Evolutionary conservation across 352 stramenopile genomes (phyloP), one percentile per base, ranked within the genome.

Genomic region (Plasmopara muralis): DNA sequence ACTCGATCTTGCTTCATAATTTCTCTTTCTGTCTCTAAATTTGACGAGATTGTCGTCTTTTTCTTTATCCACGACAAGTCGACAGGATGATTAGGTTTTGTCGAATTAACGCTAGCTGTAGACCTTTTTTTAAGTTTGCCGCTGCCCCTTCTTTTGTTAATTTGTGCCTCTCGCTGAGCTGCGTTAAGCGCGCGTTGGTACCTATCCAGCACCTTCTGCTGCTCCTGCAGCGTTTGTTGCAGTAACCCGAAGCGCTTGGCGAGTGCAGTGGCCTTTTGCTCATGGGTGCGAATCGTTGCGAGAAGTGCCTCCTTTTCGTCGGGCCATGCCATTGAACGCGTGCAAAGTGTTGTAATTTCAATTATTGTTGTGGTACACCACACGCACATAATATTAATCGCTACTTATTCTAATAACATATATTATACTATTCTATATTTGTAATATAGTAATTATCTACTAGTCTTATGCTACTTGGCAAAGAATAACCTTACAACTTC

Each of bases 201-300:
- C 15, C 63, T 69, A 40, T 93, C 74, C 15, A 93, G 43, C 51
- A 90, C 45, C n/a, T 70, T 62, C 57, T 92, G 82, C 49, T 92
- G 82, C 51, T 83, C 62, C 31, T 71, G 66, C 9, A 89, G 53
- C 34, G 76, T 79, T 42, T 64, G 56, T 49, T 92, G 75, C 28
- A 87, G 62, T 18, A 87, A 53, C 50, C 82, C 77, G 53, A 87
- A 86, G 29, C 74, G 66, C 50, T 71, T 83, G 6, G 65, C 48
- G 25, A 87, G 61, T 37, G 54, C 55, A 13, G 42, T 43, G 2
- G 70, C 50, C 35, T 85, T 56, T 30, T 71, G 53, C 14, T 79
- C 57, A 14, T 87, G 75, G 9, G 37, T 50, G 20, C 51, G 34
- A 57, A 87, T 85, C 20, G 62, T 83, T 4, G 57, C 62, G 34